A percentile compares a stretch with the other conserved stretches of the same genome.
Conservation (phyloP, 345 rosid genomes). For the Cochlearia excelsa region DNA sequence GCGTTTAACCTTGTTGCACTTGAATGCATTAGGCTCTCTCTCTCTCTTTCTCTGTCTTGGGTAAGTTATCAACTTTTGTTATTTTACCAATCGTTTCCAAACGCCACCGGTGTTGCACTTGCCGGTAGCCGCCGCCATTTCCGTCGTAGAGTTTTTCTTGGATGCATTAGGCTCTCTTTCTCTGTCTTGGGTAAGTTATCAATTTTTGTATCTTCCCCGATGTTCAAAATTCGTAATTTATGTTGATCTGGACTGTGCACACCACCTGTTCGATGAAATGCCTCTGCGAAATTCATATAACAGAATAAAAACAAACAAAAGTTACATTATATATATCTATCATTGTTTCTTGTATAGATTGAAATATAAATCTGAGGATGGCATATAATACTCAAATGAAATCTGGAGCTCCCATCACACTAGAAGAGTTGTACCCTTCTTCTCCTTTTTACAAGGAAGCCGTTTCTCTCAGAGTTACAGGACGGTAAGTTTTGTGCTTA, state of each 20-base stretch:
- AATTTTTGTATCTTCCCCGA: too few species aligned
- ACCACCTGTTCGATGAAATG: constrained; percentile 13
- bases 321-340: background rate
- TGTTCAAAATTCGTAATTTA: too few species aligned
- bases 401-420: constrained; percentile 49
- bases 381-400: constrained; percentile 34
- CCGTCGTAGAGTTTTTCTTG: too few species aligned
- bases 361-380: constrained; percentile 28
- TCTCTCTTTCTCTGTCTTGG: too few species aligned
- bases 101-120: too few species aligned
- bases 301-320: background rate
- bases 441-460: constrained; percentile 57
- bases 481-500: constrained; percentile 43
- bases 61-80: too few species aligned
- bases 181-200: too few species aligned
- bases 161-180: too few species aligned
- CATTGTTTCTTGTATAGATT: background rate
- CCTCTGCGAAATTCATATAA: background rate
- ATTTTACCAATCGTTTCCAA: too few species aligned
- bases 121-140: too few species aligned
- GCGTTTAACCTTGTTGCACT: too few species aligned
- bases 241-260: background rate
- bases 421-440: constrained; percentile 54
- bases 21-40: too few species aligned
- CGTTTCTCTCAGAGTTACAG: constrained; percentile 63